Evolutionary conservation across 2,329 filamentous ascomycete genomes (phyloP), one percentile per base, ranked within the genome.

Genomic region (Sarocladium strictum): DNA sequence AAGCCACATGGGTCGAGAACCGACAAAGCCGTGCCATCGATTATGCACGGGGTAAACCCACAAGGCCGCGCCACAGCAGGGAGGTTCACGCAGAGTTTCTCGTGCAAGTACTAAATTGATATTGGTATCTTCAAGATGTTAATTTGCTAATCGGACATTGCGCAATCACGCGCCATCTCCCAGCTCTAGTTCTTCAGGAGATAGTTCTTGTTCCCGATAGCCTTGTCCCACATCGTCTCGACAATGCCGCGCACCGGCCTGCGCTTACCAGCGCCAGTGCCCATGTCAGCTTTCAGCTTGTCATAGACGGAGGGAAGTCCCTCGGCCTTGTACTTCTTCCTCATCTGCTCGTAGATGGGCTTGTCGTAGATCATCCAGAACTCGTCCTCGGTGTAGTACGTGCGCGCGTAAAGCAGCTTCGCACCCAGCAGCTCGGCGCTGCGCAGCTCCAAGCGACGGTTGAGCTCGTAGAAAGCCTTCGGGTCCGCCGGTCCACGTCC

Each of bases 331-430:
- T 79, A 82, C 61, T 78, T 79, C 54, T 68, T 64, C 43, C 78
- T 62, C 57, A 81, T 62, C 19, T 60, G 63, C 35, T 77, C 71
- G 58, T 81, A 79, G 70, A 73, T 74, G 23, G 69, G 58, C 51
- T 68, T 68, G 58, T 79, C 72, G 57, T 79, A 81, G 56, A 77
- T 74, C 19, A 67, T 62, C 77, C 77, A 80, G 62, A 82, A 82
- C 54, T 81, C 78, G 2, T 71, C 67, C 60, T 78, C 73, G 17
- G 69, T 72, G 61, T 79, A 79, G 63, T 78, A 81, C 0, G 76
- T 77, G 54, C 80, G 76, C 4, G 78, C 77, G 60, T 82, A 82
- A 6, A 82, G 62, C 72, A 77, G 78, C 63, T 80, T 80, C 69
- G 77, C 76, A 14, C 79, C 79, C 7, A 75, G 71, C 33, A 80